phyloP scores from a whole-genome alignment of 805 yeast species.

The Wickerhamiella allomyrinae region DNA sequence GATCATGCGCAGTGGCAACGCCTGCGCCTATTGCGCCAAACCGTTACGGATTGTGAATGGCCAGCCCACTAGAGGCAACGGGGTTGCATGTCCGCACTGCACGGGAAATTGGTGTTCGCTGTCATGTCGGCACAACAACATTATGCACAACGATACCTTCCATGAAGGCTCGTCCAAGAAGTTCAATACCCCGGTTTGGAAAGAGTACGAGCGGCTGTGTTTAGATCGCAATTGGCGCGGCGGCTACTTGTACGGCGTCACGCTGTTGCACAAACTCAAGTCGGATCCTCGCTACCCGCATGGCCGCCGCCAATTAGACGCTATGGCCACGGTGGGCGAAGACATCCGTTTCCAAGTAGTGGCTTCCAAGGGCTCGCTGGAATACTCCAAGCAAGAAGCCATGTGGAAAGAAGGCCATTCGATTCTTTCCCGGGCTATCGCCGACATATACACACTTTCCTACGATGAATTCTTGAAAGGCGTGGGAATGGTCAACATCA shows the following conservation, averaged over 20 bases:
- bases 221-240: constrained; percentile 53
- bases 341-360: constrained; percentile 45
- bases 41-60: constrained; percentile 26
- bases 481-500: constrained; percentile 62
- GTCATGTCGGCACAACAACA: constrained; percentile 41
- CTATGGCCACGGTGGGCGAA: constrained; percentile 60
- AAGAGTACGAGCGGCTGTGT: constrained; percentile 44
- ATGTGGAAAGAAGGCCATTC: constrained; percentile 48
- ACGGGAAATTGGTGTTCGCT: constrained; percentile 57
- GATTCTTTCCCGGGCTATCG: constrained; percentile 36
- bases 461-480: constrained; percentile 44
- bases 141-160: constrained; percentile 40
- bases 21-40: constrained; percentile 61
- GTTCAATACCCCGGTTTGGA: constrained; percentile 31
- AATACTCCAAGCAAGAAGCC: constrained; percentile 23
- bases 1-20: constrained; percentile 44
- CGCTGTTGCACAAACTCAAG: constrained; percentile 31
- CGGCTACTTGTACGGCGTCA: constrained; percentile 47
- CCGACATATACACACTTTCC: constrained; percentile 21
- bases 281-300: constrained; percentile 6
- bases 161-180: constrained; percentile 34
- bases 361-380: constrained; percentile 26
- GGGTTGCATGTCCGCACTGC: constrained; percentile 43
- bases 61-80: constrained; percentile 14
- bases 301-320: constrained; percentile 32